Evolutionary conservation across 305 asterid genomes (phyloP), one percentile per base, ranked within the genome.

Genomic region (Stenogyne calaminthoides): DNA sequence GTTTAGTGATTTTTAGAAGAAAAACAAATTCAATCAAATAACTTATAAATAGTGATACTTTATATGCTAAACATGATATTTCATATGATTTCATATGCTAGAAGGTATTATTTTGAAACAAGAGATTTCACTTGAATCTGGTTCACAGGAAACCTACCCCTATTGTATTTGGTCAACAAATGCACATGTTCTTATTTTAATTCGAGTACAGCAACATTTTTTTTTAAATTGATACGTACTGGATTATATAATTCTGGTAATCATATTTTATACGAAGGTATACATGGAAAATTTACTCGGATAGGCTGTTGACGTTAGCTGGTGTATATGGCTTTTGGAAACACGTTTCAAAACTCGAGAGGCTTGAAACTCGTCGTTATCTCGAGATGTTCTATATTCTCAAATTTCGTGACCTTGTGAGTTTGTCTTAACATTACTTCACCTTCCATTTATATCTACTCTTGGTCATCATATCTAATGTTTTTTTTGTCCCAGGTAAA

Each of bases 301-400:
- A 89, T 81, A 91, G 99, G 88, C 89, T 93, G 82, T 88, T 95
- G 95, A 93, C 99, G 6, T 78, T 93, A 63, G 88, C 97, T 3
- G 99, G 99, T 40, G 98, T 93, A 18, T 93, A 91, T 46, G 91
- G 99, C 59, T 93, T 95, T 81, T 95, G 99, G 99, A 93, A 91
- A 77, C 71, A 86, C 29, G 99, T 91, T 2, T 93, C 99, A 2
- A 95, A 93, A 60, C 91, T 95, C 0, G 97, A 93, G 67, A 89
- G 98, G 84, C 97, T 93, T 1, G 98, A 95, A 82, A 93, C 88
- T 16, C 94, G 96, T 60, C 88, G 98, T 6, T 93, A 95, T 72
- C 92, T 95, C 10, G 98, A 93, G 89, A 95, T 95, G 99, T 93
- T 95, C 81, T 92, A 91, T 85, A 95, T 93, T 79, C 97, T 95